Evolutionary conservation across 2,329 filamentous ascomycete genomes (phyloP).

Genomic region (Pyrenophora seminiperda): DNA sequence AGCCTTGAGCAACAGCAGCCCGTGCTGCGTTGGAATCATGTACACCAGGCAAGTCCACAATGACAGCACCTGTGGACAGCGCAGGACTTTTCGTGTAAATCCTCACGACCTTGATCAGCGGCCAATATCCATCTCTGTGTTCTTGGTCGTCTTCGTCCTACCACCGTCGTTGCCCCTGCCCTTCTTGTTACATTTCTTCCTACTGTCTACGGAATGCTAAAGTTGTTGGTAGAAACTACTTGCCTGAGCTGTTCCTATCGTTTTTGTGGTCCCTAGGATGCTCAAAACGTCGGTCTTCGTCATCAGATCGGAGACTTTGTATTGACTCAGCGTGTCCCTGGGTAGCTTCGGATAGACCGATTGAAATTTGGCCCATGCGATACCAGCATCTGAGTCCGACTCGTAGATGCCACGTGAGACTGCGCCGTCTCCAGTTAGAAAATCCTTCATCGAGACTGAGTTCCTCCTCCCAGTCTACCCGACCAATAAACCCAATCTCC

Average conservation of each 20-base stretch:
- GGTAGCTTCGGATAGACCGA: slow-evolving; percentile 54
- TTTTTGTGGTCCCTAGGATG: slow-evolving; percentile 55
- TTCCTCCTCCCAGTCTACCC: slow-evolving; percentile 60
- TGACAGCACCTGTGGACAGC: slow-evolving; percentile 59
- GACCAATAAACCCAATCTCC: slow-evolving; percentile 63
- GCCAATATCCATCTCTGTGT: slow-evolving; percentile 53
- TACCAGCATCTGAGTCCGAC: slow-evolving; percentile 55
- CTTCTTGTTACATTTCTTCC: slow-evolving; percentile 53
- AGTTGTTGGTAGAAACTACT: slow-evolving; percentile 54
- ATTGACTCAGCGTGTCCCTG: slow-evolving; percentile 48
- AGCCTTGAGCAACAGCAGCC: slow-evolving; percentile 61
- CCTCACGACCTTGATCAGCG: slow-evolving; percentile 60
- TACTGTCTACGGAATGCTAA: slow-evolving; percentile 61
- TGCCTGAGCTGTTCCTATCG: slow-evolving; percentile 48
- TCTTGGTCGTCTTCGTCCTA: slow-evolving; percentile 36
- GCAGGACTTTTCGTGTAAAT: slow-evolving; percentile 58
- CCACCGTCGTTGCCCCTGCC: background rate
- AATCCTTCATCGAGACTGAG: slow-evolving; percentile 57
- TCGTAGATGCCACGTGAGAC: slow-evolving; percentile 47
- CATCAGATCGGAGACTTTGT: slow-evolving; percentile 51
- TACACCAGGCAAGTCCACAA: slow-evolving; percentile 65
- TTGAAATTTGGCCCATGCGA: slow-evolving; percentile 59
- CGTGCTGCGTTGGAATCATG: slow-evolving; percentile 66
- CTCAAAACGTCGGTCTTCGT: slow-evolving; percentile 45
- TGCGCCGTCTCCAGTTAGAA: slow-evolving; percentile 51